Conservation (phyloP, 345 rosid genomes). For the Eucalyptus pumila region DNA sequence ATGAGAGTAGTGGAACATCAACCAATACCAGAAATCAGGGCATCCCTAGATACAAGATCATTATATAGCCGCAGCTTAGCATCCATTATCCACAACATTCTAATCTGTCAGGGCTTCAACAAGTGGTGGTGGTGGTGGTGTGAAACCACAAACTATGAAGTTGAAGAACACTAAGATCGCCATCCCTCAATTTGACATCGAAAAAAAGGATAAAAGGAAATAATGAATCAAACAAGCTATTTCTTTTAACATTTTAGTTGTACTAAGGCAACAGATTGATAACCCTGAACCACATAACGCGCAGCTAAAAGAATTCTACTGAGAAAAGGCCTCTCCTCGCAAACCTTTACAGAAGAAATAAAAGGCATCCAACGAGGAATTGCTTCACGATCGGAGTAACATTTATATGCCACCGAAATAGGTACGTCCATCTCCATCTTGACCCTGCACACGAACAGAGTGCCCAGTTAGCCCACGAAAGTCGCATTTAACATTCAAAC, state of each 20-base stretch:
- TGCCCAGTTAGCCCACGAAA: not conserved
- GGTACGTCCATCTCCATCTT: constrained; percentile 75
- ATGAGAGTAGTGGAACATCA: not conserved
- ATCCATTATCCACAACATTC: not conserved
- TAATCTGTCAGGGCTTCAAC: not conserved
- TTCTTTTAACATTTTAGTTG: not conserved
- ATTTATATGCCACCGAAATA: constrained; percentile 51
- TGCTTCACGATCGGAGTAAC: constrained; percentile 68
- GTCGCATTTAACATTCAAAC: not conserved
- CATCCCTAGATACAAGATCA: not conserved
- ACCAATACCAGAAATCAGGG: not conserved
- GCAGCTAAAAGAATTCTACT: not conserved
- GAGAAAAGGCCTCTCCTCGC: not conserved
- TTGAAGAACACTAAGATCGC: not conserved
- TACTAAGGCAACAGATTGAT: not conserved
- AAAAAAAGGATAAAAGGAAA: not conserved
- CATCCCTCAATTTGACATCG: not conserved
- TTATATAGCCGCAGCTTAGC: not conserved
- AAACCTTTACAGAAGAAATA: constrained; percentile 80
- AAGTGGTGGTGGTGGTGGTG: not conserved
- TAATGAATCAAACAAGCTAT: not conserved
- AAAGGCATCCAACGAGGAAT: constrained; percentile 93
- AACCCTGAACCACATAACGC: not conserved
- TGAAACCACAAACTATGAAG: not conserved
- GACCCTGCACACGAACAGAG: constrained; percentile 28